Evolutionary conservation across 1,284 basidiomycete genomes (phyloP).

Genomic region (Trametes hirsuta): DNA sequence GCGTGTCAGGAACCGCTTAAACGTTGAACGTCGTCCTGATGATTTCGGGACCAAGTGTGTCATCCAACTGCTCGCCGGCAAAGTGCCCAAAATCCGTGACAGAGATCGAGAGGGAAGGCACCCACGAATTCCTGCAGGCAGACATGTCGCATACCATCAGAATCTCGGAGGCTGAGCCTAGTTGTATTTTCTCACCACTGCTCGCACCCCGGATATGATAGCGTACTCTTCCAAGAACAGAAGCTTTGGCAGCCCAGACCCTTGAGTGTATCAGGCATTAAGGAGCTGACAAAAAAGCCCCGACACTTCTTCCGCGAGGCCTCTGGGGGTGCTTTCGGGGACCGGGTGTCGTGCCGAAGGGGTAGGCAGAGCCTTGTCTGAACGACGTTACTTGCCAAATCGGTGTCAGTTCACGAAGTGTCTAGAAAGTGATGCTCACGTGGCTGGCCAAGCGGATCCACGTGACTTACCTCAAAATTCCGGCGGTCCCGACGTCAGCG

Average conservation of each 20-base stretch:
- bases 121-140: background rate
- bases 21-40: too few species aligned
- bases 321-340: background rate
- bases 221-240: background rate
- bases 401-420: slow-evolving; percentile 14
- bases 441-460: background rate
- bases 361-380: background rate
- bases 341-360: background rate
- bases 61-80: background rate
- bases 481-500: slow-evolving; percentile 20
- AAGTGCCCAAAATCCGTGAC: background rate
- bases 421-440: slow-evolving; percentile 17
- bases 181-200: background rate
- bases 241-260: background rate
- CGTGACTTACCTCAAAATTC: slow-evolving; percentile 22
- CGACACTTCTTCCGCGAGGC: slow-evolving; percentile 14
- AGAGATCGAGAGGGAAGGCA: background rate
- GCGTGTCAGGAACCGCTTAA: too few species aligned
- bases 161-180: background rate
- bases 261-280: background rate
- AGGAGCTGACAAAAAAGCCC: background rate
- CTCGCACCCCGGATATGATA: background rate
- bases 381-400: slow-evolving; percentile 13
- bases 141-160: background rate
- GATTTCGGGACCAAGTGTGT: too few species aligned